A percentile compares a stretch with the other conserved stretches of the same genome.
Evolutionary conservation across 1,284 basidiomycete species (phyloP).

Genomic region (Ustilago bromivora): DNA sequence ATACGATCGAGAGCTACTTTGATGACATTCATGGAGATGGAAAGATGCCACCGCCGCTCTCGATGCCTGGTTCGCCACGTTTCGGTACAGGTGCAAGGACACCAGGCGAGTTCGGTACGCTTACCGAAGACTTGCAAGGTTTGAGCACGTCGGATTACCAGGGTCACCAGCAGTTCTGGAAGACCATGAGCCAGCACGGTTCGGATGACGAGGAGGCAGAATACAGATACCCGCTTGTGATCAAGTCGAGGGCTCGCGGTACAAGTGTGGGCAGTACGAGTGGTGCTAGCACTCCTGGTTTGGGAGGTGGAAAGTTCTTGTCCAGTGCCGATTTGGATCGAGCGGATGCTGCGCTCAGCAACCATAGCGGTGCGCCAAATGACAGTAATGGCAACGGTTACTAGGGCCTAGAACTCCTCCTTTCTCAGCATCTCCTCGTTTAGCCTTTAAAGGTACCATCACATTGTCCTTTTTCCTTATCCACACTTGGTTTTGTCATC

Average conservation of each 20-base stretch:
- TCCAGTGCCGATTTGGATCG: conserved; percentile 59
- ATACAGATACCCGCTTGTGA: conserved; percentile 60
- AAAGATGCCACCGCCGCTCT: conserved; percentile 77
- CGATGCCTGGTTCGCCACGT: conserved; percentile 87
- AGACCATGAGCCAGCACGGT: conserved; percentile 59
- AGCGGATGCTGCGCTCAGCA: conserved; percentile 61
- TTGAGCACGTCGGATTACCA: conserved; percentile 63
- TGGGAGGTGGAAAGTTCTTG: conserved; percentile 57
- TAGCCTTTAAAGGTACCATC: background rate
- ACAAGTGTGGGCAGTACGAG: conserved; percentile 63
- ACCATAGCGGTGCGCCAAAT: conserved; percentile 46
- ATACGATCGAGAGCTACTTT: conserved; percentile 75
- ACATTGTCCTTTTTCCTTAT: conserved; percentile 7
- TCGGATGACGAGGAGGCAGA: conserved; percentile 63
- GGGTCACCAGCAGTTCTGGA: conserved; percentile 62
- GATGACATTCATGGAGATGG: conserved; percentile 73
- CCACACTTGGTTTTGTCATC: background rate
- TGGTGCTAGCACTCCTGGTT: conserved; percentile 61
- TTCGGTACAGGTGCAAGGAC: conserved; percentile 53
- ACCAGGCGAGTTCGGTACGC: conserved; percentile 64
- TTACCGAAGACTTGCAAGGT: conserved; percentile 64
- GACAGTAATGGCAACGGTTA: conserved; percentile 11
- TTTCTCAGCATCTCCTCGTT: conserved; percentile 7
- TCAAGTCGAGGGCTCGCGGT: conserved; percentile 56
- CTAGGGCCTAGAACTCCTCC: background rate